Conservation (phyloP, 768 basidiomycete genomes). For the Amanita fuliginea region DNA sequence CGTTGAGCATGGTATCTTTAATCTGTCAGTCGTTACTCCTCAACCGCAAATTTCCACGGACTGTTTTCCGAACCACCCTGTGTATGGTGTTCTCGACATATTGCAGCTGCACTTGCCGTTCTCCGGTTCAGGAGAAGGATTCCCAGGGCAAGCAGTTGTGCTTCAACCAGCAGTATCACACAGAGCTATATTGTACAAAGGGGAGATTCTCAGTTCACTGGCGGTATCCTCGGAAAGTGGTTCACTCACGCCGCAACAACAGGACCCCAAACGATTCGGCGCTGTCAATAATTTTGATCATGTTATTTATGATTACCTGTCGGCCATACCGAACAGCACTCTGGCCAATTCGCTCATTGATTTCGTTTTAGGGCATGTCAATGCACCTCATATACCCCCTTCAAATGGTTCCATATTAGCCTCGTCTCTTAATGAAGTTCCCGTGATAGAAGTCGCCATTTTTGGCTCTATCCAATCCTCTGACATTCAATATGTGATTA, state of each 20-base stretch:
- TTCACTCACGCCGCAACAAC: slow-evolving; percentile 18
- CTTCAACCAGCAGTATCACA: slow-evolving; percentile 32
- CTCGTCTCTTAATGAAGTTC: slow-evolving; percentile 32
- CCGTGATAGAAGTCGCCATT: slow-evolving; percentile 49
- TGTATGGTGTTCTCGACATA: slow-evolving; percentile 54
- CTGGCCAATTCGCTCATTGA: slow-evolving; percentile 36
- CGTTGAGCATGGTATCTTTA: slow-evolving; percentile 43
- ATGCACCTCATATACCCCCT: slow-evolving; percentile 18
- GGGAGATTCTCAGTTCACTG: slow-evolving; percentile 37
- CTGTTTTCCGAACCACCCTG: slow-evolving; percentile 46
- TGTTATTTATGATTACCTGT: slow-evolving; percentile 45
- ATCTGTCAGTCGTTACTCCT: slow-evolving; percentile 22
- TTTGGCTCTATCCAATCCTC: slow-evolving; percentile 42
- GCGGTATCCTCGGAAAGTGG: slow-evolving; percentile 23
- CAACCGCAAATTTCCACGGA: slow-evolving; percentile 30
- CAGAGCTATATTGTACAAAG: slow-evolving; percentile 41
- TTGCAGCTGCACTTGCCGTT: slow-evolving; percentile 50
- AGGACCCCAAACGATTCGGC: slow-evolving; percentile 44
- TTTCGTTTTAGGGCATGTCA: slow-evolving; percentile 26
- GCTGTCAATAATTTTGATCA: slow-evolving; percentile 43
- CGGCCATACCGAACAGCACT: slow-evolving; percentile 30
- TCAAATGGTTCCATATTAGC: slow-evolving; percentile 33
- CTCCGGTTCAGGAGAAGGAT: slow-evolving; percentile 27
- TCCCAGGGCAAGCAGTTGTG: slow-evolving; percentile 38
- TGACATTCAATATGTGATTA: slow-evolving; percentile 36